Conservation (phyloP, 2,329 filamentous ascomycete species). For the Stagonosporopsis vannaccii region DNA sequence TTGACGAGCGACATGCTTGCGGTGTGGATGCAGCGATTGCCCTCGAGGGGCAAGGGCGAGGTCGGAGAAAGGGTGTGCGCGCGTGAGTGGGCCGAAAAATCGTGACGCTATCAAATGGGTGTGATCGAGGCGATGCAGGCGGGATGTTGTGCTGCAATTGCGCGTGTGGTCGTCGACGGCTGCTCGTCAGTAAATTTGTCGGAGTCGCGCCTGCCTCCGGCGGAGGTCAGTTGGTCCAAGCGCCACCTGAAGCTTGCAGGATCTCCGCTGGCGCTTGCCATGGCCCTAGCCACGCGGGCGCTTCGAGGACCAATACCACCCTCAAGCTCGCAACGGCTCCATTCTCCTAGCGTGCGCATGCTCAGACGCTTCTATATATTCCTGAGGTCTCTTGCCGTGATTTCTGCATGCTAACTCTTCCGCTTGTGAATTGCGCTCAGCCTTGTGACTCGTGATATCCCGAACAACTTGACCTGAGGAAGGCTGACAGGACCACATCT, state of each 20-base stretch:
- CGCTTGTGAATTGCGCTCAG: not conserved
- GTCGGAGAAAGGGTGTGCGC: not conserved
- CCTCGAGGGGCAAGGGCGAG: conserved; percentile 39
- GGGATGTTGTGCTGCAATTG: conserved; percentile 31
- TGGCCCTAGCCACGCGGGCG: conserved; percentile 37
- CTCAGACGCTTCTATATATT: conserved; percentile 29
- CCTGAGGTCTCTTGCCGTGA: conserved; percentile 17
- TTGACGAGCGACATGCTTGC: conserved; percentile 73
- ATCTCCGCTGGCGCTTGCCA: conserved; percentile 21
- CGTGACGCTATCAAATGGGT: not conserved
- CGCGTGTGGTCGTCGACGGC: conserved; percentile 26
- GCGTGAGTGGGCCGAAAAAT: not conserved
- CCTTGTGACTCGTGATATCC: conserved; percentile 11
- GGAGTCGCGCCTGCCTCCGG: conserved; percentile 29
- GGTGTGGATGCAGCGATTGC: conserved; percentile 25
- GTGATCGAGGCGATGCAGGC: conserved; percentile 15
- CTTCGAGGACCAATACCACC: conserved; percentile 35
- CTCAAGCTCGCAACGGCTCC: conserved; percentile 12
- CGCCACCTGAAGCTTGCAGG: not conserved
- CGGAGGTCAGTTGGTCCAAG: conserved; percentile 6
- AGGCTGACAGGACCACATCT: conserved; percentile 13
- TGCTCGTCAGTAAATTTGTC: conserved; percentile 40
- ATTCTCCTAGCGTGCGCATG: conserved; percentile 21
- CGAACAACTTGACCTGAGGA: conserved; percentile 13
- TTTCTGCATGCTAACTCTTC: conserved; percentile 24